Conservation (phyloP, 139 green algal genomes). For the Chlamydomonas applanata region DNA sequence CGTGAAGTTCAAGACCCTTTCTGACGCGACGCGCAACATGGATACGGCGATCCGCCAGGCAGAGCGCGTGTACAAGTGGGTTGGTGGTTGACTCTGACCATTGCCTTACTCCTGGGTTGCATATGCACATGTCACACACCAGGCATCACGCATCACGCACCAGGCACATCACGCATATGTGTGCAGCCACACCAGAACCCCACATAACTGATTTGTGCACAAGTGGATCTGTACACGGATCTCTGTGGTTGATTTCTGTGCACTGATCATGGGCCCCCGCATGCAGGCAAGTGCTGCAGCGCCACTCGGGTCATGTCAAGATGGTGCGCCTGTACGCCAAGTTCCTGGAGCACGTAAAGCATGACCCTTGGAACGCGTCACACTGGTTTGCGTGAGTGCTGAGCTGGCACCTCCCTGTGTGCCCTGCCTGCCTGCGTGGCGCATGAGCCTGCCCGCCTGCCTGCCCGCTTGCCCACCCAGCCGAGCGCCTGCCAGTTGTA, state of each 20-base stretch:
- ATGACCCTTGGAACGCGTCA: conserved; percentile 34
- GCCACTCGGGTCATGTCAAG: conserved; percentile 27
- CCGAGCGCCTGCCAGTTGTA: too few relatives aligned
- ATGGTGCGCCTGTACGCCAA: conserved; percentile 39
- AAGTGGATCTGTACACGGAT: background rate
- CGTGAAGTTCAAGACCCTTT: conserved; percentile 29
- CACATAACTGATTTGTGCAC: too few relatives aligned
- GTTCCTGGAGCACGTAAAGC: conserved; percentile 42
- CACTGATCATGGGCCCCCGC: too few relatives aligned
- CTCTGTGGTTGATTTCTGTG: too few relatives aligned
- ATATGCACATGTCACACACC: too few relatives aligned
- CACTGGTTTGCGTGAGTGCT: conserved; percentile 28
- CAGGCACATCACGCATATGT: too few relatives aligned
- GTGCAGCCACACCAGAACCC: too few relatives aligned
- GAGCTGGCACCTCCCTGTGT: background rate
- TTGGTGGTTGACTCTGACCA: background rate
- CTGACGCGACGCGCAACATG: conserved; percentile 12
- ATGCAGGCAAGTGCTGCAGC: conserved; percentile 33
- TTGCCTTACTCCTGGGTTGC: too few relatives aligned
- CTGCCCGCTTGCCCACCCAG: too few relatives aligned
- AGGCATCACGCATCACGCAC: too few relatives aligned
- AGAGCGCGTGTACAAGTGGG: conserved; percentile 1
- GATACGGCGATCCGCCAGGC: conserved; percentile 6
- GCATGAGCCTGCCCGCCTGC: background rate
- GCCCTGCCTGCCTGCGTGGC: background rate